Base-by-base conservation (phyloP, 1,284 basidiomycete species). In the Sporisorium iseilematis-ciliati region DNA sequence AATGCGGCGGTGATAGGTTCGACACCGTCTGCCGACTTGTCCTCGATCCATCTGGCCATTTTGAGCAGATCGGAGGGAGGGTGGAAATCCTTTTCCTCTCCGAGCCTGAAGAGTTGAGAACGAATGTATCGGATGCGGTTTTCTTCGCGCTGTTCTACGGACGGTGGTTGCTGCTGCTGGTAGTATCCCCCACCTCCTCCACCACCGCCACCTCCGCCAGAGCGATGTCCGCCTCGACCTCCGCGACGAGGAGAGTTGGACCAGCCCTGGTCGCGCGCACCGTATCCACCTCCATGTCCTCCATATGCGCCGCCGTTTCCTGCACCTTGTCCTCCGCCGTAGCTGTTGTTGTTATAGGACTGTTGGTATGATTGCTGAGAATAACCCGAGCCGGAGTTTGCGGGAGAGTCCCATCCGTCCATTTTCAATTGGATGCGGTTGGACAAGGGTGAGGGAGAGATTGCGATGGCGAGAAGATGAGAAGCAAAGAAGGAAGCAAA, bases 41-140 rank as follows among this genome's bases (percentile, higher is more conserved):
- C 69, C 41, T 80, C 61, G 51, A 82, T 73, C 80, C 80, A 82
- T n/a, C 72, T 51, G 2, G 79, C 75, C 55, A 80, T 72, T 45
- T 73, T 75, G 48, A 80, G 79, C 11, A 82, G 66, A 31, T 82
- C 80, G 4, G 57, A 65, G 21, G 71, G 73, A 20, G 75, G 68
- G 42, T 82, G 75, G 29, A 82, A 78, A 12, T 59, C 63, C 16
- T 78, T 76, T n/a, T 69, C 75, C n/a, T 77, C 75, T 45, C 74
- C 77, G 43, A 79, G 66, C 57, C 76, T 76, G 65, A 77, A 79
- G 43, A 79, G 75, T 62, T 65, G 76, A 43, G 55, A 65, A 25
- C 57, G 65, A 40, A 69, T 63, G 75, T 71, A 63, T 48, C 66
- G 75, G 48, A 69, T 55, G 1, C 71, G 58, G 20, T 70, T 70